Evolutionary conservation across 2,329 filamentous ascomycete species (phyloP), one percentile per base, ranked within the genome.

Genomic region (Pestalotiopsis sp.): DNA sequence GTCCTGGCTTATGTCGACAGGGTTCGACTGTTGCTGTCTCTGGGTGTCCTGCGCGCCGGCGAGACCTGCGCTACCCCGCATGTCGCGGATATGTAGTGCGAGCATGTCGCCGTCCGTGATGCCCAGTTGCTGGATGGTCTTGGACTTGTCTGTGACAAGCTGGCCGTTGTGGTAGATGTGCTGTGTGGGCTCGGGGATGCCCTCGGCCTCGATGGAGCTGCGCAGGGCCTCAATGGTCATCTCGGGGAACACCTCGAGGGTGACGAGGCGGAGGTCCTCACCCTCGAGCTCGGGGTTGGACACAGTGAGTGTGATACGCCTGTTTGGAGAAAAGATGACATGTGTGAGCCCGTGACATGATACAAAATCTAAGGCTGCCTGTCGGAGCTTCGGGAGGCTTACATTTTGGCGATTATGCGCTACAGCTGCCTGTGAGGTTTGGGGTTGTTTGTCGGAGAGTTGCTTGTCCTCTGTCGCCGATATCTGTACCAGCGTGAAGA

Each of bases 51-150:
- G 73, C 66, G 69, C 69, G 68, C 75, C 72, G 63, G 75, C 69
- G 60, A 82, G 76, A 61, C 80, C 79, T 44, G 82, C 82, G 74
- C 77, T 84, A 71, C 83, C 84, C 65, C 82, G 82, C 81, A 85
- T 86, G 72, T 89, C 85, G 69, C 88, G 81, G 69, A 97, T 91
- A 77, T 97, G 92, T 73, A 98, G 87, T 38, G 92, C 94, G 71
- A 99, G 84, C 92, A 99, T 94, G 76, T 98, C 96, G 66, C 94
- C 94, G 81, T 98, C 93, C 62, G 85, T 88, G 74, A 99, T 92
- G 56, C 91, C 88, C 39, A 94, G 87, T 74, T 95, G 87, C 72
- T 94, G 89, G 76, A 99, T 87, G 3, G 94, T 97, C 79, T 94
- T 92, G 68, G 86, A 81, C 74, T 94, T 91, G 80, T 94, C 91